Evolutionary conservation across 2,329 filamentous ascomycete genomes (phyloP), one percentile per base, ranked within the genome.

Genomic region (Mycosphaerella arachidis): DNA sequence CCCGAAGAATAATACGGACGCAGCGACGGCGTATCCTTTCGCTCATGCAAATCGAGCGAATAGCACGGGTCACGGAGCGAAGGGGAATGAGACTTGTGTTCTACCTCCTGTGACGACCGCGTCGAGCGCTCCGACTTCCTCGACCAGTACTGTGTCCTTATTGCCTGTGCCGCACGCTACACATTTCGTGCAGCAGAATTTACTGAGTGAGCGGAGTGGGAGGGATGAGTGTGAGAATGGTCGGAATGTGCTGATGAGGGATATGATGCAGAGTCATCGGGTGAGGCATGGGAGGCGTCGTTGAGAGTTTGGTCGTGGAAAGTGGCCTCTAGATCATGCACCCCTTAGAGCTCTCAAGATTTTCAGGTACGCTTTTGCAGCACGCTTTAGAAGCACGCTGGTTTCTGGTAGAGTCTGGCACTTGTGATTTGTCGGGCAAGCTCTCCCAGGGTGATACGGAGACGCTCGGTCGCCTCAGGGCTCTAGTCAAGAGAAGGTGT

Each of bases 181-280:
- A 30, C 56, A 61, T 50, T 31, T 48, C 7, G 37, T 61, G 20
- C 43, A 52, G 24, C 59, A 61, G 46, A 61, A 58, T 29, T 51
- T 53, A 3, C 24, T 61, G n/a, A 53, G 51, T 50, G 46, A 12
- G 20, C 27, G 8, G 20, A 50, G 18, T 50, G 46, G 46, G 13
- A 50, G 20, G 46, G 20, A 27, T 29, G 46, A 12, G 18, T 50
- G 46, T 50, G 20, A 27, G 10, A 29, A 29, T 50, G 24, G n/a
- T 18, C 20, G 10, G 7, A 50, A 50, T 50, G 20, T 50, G 9
- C 20, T 50, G 20, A 20, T 50, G 24, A 29, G 46, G 46, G 29
- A 50, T 43, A 43, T 43, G 40, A n/a, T 43, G 40, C 40, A 43
- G 40, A 43, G 40, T n/a, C 40, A 43, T 43, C 40, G 40, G 40